Conservation (phyloP, 2,329 filamentous ascomycete genomes). For the Lizonia empirigonia region DNA sequence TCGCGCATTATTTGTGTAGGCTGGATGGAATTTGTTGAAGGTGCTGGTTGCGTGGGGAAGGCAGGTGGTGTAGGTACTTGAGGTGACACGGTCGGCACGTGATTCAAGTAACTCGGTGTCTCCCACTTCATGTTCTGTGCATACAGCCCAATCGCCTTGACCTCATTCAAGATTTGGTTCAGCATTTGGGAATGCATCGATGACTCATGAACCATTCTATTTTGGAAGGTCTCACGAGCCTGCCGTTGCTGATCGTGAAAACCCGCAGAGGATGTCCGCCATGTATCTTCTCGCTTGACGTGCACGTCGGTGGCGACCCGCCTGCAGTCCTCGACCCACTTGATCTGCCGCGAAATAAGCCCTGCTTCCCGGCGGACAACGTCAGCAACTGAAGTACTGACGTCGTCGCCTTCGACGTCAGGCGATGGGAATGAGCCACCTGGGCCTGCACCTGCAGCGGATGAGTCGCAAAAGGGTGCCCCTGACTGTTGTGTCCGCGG, state of each 20-base stretch:
- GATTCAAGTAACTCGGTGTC: slow-evolving; percentile 21
- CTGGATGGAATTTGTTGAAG: too few species aligned
- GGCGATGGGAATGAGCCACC: slow-evolving; percentile 21
- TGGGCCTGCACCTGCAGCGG: slow-evolving; percentile 5
- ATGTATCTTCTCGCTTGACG: slow-evolving; percentile 48
- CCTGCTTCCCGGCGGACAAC: slow-evolving; percentile 27
- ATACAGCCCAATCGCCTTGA: slow-evolving; percentile 34
- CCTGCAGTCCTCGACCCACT: slow-evolving; percentile 49
- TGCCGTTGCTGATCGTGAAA: slow-evolving; percentile 48
- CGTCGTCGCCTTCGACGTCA: slow-evolving; percentile 10
- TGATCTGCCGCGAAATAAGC: slow-evolving; percentile 44
- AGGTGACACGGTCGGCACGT: slow-evolving; percentile 8
- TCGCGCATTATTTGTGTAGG: background rate
- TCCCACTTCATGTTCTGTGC: slow-evolving; percentile 39
- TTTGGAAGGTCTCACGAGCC: slow-evolving; percentile 46
- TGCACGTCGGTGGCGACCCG: slow-evolving; percentile 42
- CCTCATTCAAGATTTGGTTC: slow-evolving; percentile 35
- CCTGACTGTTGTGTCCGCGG: slow-evolving; percentile 1
- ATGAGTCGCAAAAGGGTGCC: background rate
- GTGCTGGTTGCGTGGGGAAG: slow-evolving; percentile 2
- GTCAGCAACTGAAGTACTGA: slow-evolving; percentile 18
- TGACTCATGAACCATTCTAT: slow-evolving; percentile 41
- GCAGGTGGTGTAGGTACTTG: slow-evolving; percentile 7
- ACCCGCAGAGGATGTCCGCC: slow-evolving; percentile 48
- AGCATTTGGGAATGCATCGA: slow-evolving; percentile 37